phyloP scores from a whole-genome alignment of 2,329 filamentous ascomycete genomes.

The Herpotrichia juniperi region DNA sequence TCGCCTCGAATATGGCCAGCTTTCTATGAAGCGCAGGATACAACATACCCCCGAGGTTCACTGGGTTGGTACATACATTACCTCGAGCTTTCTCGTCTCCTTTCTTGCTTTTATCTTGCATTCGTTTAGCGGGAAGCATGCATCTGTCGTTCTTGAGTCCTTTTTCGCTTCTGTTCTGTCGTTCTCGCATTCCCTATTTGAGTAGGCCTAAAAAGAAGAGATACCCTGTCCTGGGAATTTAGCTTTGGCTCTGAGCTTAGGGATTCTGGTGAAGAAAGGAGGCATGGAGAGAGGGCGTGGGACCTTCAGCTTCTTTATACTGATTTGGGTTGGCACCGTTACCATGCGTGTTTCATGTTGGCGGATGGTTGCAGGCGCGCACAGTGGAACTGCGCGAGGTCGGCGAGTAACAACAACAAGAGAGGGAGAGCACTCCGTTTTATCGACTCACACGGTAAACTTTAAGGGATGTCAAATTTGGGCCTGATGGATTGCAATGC shows the following conservation, averaged over 20 bases:
- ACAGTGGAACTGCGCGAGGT: neutral
- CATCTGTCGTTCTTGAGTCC: neutral
- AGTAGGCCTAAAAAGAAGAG: neutral
- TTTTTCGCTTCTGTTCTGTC: neutral
- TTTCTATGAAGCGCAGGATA: conserved; percentile 2
- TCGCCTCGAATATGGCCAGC: conserved; percentile 2
- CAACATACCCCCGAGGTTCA: neutral
- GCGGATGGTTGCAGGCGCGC: neutral
- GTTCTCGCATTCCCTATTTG: neutral
- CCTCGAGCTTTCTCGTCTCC: neutral
- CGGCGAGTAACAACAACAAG: neutral
- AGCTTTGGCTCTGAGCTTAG: neutral
- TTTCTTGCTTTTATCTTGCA: conserved; percentile 1
- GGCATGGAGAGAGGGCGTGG: neutral
- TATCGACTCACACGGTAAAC: neutral
- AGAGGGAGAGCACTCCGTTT: neutral
- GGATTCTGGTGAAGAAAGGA: neutral
- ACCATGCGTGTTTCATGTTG: neutral
- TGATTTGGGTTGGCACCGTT: neutral
- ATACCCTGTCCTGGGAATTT: conserved; percentile 1
- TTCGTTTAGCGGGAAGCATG: conserved; percentile 2
- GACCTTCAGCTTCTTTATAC: neutral
- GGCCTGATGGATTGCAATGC: neutral
- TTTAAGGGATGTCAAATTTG: neutral
- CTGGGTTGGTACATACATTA: neutral